Evolutionary conservation across 345 rosid genomes (phyloP), one percentile per base, ranked within the genome.

Genomic region (Toxicodendron radicans): DNA sequence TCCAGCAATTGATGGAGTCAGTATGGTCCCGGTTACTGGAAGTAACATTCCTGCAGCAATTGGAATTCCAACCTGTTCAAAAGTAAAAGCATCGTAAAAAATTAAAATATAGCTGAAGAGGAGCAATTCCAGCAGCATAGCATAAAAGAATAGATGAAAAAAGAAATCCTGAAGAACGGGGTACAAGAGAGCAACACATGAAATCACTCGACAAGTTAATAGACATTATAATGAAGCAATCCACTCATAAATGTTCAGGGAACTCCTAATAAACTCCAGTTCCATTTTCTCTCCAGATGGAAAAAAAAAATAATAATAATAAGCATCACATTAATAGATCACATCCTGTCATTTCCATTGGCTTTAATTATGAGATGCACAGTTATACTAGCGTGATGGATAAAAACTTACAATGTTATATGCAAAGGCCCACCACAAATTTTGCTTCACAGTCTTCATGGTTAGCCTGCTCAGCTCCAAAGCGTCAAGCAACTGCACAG

Each of bases 371-470:
- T 2, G 41, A 51, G 54, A 38, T 49, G 14, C 48, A 53, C 21
- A 10, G 2, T 1, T 18, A 27, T 3, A 38, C 58, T 24, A 12
- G 64, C 27, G 18, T 30, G 13, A 33, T 33, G 11, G 58, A 57
- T 18, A 70, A 76, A 54, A 82, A 81, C 97, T 87, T 87, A 95
- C 99, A 52, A 95, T 91, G 75, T 95, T 95, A 82, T 95, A 95
- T 52, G 91, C 98, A 38, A 95, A 95, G n/a, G 99, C 99, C 99
- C 99, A 92, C 92, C 97, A 92, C 69, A 95, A 97, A 74, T 92
- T 95, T 85, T 95, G 97, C 87, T 87, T 95, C 83, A 95, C 93
- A 0, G 99, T 95, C 83, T 90, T 91, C 99, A 95, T 92, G 76
- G 99, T 95, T 80, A 88, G 88, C 85, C 85, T 85, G 84, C 99